A percentile compares a stretch with the other conserved stretches of the same genome.
Conservation (phyloP, 139 green algal species). For the Trebouxia sp. region DNA sequence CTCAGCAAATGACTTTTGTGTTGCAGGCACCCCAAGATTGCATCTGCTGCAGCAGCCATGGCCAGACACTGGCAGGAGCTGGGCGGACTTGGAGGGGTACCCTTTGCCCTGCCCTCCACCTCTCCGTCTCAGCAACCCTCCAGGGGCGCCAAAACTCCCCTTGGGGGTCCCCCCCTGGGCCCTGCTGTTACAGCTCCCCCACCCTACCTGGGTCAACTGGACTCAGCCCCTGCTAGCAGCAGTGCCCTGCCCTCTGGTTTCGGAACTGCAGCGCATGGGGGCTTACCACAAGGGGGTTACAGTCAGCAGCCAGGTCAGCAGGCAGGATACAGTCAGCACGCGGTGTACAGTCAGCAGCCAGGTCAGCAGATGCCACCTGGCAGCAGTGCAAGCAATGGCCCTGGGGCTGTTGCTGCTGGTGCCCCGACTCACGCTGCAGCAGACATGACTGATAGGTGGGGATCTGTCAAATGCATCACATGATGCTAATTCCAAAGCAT, state of each 20-base stretch:
- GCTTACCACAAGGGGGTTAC: background rate
- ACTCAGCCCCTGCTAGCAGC: background rate
- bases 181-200: background rate
- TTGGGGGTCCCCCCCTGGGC: background rate
- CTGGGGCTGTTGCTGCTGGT: background rate
- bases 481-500: no score
- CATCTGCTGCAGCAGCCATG: background rate
- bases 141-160: background rate
- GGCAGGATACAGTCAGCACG: no score
- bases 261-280: background rate
- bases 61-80: slow-evolving; percentile 18
- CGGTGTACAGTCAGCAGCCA: no score
- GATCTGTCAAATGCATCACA: no score
- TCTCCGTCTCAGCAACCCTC: background rate
- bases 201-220: background rate
- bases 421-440: no score
- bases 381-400: no score
- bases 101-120: background rate
- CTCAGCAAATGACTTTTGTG: background rate
- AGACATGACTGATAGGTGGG: no score
- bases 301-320: background rate
- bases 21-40: background rate
- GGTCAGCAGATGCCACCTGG: no score
- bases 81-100: background rate
- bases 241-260: background rate